These are phyloP conservation scores for Penicillium sp. DNA, from an alignment of 2,329 filamentous ascomycete genomes.

Conservation along the genomic window DNA sequence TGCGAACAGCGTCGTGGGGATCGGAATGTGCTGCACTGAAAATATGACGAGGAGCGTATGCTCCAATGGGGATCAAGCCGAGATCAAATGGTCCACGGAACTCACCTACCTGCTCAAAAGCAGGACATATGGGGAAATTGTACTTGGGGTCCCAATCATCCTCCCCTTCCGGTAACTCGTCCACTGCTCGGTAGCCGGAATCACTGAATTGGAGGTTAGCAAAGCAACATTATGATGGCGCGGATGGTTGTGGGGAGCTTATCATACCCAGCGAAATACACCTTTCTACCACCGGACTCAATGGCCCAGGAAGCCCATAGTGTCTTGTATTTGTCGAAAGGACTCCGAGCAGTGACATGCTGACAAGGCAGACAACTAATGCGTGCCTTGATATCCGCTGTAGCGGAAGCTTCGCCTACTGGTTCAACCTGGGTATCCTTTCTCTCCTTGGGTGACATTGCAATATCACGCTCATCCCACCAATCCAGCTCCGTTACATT, in stretches of 20 bases:
- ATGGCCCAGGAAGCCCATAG: conserved; percentile 89
- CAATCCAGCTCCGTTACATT: conserved; percentile 90
- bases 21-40: conserved; percentile 84
- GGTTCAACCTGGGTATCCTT: conserved; percentile 28
- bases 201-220: conserved; percentile 56
- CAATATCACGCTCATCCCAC: conserved; percentile 84
- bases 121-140: conserved; percentile 70
- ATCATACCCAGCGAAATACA: conserved; percentile 71
- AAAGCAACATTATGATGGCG: background rate
- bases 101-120: conserved; percentile 78
- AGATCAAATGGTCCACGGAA: conserved; percentile 84
- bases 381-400: conserved; percentile 61
- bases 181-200: conserved; percentile 82
- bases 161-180: conserved; percentile 56
- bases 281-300: conserved; percentile 67
- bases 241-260: background rate
- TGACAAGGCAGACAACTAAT: conserved; percentile 82
- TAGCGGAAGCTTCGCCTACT: conserved; percentile 20
- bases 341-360: conserved; percentile 68
- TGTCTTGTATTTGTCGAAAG: conserved; percentile 69
- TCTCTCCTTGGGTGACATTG: conserved; percentile 48
- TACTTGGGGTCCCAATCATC: conserved; percentile 72
- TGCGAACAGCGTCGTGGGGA: conserved; percentile 82
- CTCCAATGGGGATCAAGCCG: conserved; percentile 88
- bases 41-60: conserved; percentile 64